phyloP scores from a whole-genome alignment of 2,329 filamentous ascomycete species.

The Hymenoscyphus salicellus region DNA sequence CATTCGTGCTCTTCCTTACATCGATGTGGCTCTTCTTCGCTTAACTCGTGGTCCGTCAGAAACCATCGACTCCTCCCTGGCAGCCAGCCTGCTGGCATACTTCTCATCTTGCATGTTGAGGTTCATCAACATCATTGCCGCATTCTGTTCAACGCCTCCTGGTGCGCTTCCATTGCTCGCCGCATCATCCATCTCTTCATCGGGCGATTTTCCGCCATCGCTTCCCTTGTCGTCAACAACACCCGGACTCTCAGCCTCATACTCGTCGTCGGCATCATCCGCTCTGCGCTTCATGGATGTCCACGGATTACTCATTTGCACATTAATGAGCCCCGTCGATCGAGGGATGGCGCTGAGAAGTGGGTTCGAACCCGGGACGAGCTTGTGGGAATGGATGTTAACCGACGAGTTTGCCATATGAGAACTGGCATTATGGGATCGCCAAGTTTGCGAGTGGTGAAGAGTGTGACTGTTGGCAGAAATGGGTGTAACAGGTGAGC shows the following conservation, averaged over 20 bases:
- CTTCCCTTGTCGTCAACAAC: slow-evolving; percentile 24
- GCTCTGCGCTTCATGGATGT: slow-evolving; percentile 19
- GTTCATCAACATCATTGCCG: slow-evolving; percentile 48
- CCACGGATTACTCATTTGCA: slow-evolving; percentile 19
- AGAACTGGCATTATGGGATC: slow-evolving; percentile 31
- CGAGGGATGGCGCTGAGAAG: slow-evolving; percentile 47
- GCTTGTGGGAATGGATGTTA: slow-evolving; percentile 14
- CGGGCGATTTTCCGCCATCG: slow-evolving; percentile 14
- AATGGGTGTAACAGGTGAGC: slow-evolving; percentile 28
- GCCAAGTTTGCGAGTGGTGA: slow-evolving; percentile 30
- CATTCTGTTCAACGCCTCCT: slow-evolving; percentile 42
- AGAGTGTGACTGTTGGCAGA: slow-evolving; percentile 11
- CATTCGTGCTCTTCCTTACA: slow-evolving; percentile 19
- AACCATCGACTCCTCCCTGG: slow-evolving; percentile 7
- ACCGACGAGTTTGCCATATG: slow-evolving; percentile 27
- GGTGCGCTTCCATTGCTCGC: slow-evolving; percentile 14
- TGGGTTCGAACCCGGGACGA: slow-evolving; percentile 36
- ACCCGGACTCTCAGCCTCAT: slow-evolving; percentile 25
- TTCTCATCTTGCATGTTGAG: slow-evolving; percentile 42
- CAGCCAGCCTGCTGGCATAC: slow-evolving; percentile 6
- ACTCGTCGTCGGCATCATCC: slow-evolving; percentile 31
- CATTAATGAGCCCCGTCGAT: slow-evolving; percentile 27
- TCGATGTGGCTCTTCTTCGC: slow-evolving; percentile 42
- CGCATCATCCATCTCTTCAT: slow-evolving; percentile 21
- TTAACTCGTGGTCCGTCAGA: slow-evolving; percentile 38